These are phyloP conservation scores for Penicillium occitanis DNA, from an alignment of 2,329 filamentous ascomycete species.

Conservation along the genomic window DNA sequence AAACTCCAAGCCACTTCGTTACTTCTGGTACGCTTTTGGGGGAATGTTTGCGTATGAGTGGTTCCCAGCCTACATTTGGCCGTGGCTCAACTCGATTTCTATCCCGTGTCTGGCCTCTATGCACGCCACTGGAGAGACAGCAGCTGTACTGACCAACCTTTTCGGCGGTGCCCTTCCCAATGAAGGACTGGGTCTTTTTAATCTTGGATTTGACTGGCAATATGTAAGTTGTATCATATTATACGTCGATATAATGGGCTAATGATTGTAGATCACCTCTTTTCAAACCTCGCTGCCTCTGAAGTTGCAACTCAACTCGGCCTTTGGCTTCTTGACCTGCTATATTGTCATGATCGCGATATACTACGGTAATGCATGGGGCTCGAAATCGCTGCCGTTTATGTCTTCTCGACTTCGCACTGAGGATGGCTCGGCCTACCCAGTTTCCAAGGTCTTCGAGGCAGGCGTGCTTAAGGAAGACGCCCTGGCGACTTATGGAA, in stretches of 20 bases:
- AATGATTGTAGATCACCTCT: slow-evolving; percentile 51
- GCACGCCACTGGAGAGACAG: slow-evolving; percentile 51
- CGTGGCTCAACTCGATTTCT: slow-evolving; percentile 57
- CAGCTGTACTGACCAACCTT: slow-evolving; percentile 46
- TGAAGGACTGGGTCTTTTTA: slow-evolving; percentile 54
- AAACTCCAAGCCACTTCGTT: slow-evolving; percentile 52
- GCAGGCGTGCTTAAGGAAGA: slow-evolving; percentile 26
- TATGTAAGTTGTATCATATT: slow-evolving; percentile 27
- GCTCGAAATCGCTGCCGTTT: slow-evolving; percentile 50
- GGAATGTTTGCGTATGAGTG: slow-evolving; percentile 55
- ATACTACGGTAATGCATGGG: slow-evolving; percentile 55
- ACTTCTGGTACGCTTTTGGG: slow-evolving; percentile 54
- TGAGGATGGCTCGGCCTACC: slow-evolving; percentile 45
- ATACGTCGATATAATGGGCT: background rate
- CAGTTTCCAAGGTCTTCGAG: slow-evolving; percentile 44
- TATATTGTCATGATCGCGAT: slow-evolving; percentile 53
- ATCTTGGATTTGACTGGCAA: slow-evolving; percentile 56
- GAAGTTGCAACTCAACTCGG: slow-evolving; percentile 50
- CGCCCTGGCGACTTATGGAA: slow-evolving; percentile 46
- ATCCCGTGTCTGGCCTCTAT: slow-evolving; percentile 56
- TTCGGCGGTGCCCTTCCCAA: slow-evolving; percentile 56
- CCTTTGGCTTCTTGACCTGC: slow-evolving; percentile 51
- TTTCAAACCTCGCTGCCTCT: slow-evolving; percentile 56
- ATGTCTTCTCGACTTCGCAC: slow-evolving; percentile 54
- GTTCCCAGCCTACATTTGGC: slow-evolving; percentile 57